Evolutionary conservation across 306 rosid genomes (phyloP).

Genomic region (Cucurbita maxima): DNA sequence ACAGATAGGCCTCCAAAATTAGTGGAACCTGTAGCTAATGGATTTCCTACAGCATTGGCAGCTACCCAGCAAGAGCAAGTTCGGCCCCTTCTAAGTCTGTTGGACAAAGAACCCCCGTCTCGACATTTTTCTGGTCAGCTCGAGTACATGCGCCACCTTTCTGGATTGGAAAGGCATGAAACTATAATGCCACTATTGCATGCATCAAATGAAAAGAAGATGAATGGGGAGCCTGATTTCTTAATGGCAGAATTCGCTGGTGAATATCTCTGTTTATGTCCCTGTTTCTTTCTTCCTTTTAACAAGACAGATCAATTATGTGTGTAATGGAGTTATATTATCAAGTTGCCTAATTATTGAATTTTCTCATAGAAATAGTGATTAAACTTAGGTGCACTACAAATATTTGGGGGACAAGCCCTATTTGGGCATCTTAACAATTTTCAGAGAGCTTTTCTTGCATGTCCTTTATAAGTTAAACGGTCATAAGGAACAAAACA

Average conservation of each 20-base stretch:
- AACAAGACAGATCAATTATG: background rate
- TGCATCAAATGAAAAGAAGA: conserved; percentile 71
- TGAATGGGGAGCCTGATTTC: conserved; percentile 85
- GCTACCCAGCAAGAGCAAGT: conserved; percentile 69
- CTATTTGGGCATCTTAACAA: background rate
- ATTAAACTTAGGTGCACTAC: background rate
- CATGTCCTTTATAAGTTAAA: background rate
- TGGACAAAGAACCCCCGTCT: conserved; percentile 95
- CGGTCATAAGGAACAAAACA: background rate
- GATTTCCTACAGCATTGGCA: conserved; percentile 32
- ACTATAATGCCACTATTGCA: conserved; percentile 87
- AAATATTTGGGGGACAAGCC: background rate
- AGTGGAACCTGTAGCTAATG: conserved; percentile 54
- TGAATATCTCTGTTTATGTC: conserved; percentile 18
- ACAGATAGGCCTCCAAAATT: conserved; percentile 59
- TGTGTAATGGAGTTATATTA: background rate
- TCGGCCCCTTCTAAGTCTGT: conserved; percentile 91
- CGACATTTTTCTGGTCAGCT: conserved; percentile 93
- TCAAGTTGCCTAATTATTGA: background rate
- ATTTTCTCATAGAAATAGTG: background rate
- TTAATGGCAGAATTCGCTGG: conserved; percentile 98
- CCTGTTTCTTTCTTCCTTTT: background rate
- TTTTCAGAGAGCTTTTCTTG: background rate
- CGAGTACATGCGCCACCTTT: conserved; percentile 73
- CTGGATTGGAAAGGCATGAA: conserved; percentile 94